Evolutionary conservation across 1,284 basidiomycete species (phyloP).

Genomic region (Bondarzewia mesenterica): DNA sequence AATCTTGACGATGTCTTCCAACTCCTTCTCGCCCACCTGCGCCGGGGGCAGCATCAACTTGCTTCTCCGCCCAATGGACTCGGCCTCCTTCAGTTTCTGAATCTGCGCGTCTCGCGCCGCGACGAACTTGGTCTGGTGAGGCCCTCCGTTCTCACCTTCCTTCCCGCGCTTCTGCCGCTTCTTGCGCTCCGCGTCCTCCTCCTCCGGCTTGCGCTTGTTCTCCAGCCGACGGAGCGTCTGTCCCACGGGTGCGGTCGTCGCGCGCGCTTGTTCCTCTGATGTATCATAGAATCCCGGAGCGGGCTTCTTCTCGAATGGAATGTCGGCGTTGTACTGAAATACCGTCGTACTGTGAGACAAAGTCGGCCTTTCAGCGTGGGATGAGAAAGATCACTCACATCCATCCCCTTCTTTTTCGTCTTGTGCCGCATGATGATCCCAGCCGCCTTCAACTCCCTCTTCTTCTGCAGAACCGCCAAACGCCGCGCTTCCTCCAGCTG

Average conservation of each 20-base stretch:
- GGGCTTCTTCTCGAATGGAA: slow-evolving; percentile 97
- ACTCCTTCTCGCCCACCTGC: slow-evolving; percentile 92
- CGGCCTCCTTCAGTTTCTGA: slow-evolving; percentile 93
- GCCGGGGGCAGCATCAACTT: slow-evolving; percentile 84
- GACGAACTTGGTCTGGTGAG: slow-evolving; percentile 85
- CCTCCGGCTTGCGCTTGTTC: slow-evolving; percentile 89
- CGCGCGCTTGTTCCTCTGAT: slow-evolving; percentile 87
- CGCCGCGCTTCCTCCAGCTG: slow-evolving; percentile 94
- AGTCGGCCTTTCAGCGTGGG: no score
- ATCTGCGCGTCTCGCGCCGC: slow-evolving; percentile 95
- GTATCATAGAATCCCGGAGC: slow-evolving; percentile 97
- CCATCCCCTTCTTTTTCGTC: slow-evolving; percentile 95
- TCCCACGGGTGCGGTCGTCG: slow-evolving; percentile 84
- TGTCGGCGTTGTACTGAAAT: slow-evolving; percentile 93
- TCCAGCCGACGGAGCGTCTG: slow-evolving; percentile 85
- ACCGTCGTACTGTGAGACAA: no score
- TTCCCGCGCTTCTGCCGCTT: slow-evolving; percentile 79
- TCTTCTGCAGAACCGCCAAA: slow-evolving; percentile 94
- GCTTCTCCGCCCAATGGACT: slow-evolving; percentile 85
- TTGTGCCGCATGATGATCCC: slow-evolving; percentile 93
- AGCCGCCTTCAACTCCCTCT: slow-evolving; percentile 94
- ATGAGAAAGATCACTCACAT: slow-evolving; percentile 45
- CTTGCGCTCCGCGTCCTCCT: slow-evolving; percentile 78
- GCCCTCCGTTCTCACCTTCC: slow-evolving; percentile 39
- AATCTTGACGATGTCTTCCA: slow-evolving; percentile 99